phyloP scores from a whole-genome alignment of 495 filamentous ascomycete species.

The Aspergillus indologenus region DNA sequence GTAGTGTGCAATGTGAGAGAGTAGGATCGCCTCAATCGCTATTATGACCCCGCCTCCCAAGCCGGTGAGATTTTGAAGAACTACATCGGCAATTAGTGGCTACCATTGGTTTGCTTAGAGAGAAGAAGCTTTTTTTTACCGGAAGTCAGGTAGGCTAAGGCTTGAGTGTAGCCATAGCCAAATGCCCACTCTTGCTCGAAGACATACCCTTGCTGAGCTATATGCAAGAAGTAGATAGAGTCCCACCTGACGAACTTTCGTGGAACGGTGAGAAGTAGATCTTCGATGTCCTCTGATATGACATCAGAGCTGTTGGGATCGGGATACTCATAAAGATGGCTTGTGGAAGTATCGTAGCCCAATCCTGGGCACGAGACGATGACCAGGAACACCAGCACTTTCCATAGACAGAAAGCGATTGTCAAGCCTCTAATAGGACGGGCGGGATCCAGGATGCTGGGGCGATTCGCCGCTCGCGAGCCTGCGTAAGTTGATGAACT shows the following conservation, averaged over 20 bases:
- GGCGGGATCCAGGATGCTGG: slow-evolving; percentile 29
- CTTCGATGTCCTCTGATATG: slow-evolving; percentile 8
- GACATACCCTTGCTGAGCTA: slow-evolving; percentile 66
- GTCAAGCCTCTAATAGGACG: slow-evolving; percentile 39
- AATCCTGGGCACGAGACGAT: slow-evolving; percentile 62
- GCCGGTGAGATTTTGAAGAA: slow-evolving; percentile 25
- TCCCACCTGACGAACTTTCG: slow-evolving; percentile 81
- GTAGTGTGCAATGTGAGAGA: slow-evolving; percentile 73
- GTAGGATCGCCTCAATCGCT: slow-evolving; percentile 53
- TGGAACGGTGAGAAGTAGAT: slow-evolving; percentile 24
- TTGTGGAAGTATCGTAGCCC: slow-evolving; percentile 87
- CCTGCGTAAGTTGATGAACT: neutral
- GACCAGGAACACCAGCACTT: slow-evolving; percentile 64
- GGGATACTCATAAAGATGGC: slow-evolving; percentile 52
- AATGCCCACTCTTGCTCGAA: slow-evolving; percentile 99
- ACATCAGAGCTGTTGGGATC: slow-evolving; percentile 11
- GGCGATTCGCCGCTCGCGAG: slow-evolving; percentile 7
- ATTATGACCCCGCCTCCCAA: slow-evolving; percentile 23
- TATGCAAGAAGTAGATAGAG: slow-evolving; percentile 77
- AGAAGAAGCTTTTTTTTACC: slow-evolving; percentile 39
- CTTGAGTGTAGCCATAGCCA: slow-evolving; percentile 60
- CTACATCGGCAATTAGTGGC: slow-evolving; percentile 19
- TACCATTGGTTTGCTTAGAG: neutral
- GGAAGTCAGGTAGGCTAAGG: slow-evolving; percentile 44
- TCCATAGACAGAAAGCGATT: slow-evolving; percentile 58